Conservation (phyloP, 1,284 basidiomycete genomes). For the Thelephora terrestris region DNA sequence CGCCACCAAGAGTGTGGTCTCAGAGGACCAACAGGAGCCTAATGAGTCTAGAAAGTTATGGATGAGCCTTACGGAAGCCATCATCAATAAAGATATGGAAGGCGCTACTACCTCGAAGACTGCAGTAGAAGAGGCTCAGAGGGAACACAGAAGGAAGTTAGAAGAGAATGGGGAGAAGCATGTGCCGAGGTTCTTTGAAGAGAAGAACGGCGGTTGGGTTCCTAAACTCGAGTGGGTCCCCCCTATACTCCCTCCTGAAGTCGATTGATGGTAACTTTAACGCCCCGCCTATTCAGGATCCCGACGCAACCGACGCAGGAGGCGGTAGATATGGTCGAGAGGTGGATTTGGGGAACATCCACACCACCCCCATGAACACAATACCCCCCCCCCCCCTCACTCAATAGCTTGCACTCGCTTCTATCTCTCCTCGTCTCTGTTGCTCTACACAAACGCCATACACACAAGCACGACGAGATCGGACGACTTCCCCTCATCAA, state of each 20-base stretch:
- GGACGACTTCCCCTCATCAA: no score
- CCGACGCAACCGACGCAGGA: conserved; percentile 51
- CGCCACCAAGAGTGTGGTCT: conserved; percentile 74
- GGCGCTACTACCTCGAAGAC: conserved; percentile 88
- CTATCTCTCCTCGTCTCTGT: not conserved
- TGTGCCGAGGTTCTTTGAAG: conserved; percentile 75
- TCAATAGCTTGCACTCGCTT: not conserved
- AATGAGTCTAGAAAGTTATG: conserved; percentile 91
- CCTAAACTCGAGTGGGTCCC: conserved; percentile 62
- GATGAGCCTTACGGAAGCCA: conserved; percentile 81
- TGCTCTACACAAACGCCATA: no score
- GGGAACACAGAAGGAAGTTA: conserved; percentile 68
- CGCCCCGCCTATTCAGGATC: conserved; percentile 33
- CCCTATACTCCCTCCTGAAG: conserved; percentile 1
- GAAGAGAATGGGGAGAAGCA: conserved; percentile 67
- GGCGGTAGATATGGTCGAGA: conserved; percentile 47
- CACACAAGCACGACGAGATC: no score
- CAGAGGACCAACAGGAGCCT: conserved; percentile 82
- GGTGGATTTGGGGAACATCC: conserved; percentile 47
- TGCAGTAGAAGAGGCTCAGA: conserved; percentile 86
- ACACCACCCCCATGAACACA: conserved; percentile 1
- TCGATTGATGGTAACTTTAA: not conserved
- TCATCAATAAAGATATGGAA: conserved; percentile 85
- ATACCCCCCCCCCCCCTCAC: not conserved
- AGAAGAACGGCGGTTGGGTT: conserved; percentile 64